Conservation (phyloP, 495 filamentous ascomycete species). For the Margaritispora aquatica region DNA sequence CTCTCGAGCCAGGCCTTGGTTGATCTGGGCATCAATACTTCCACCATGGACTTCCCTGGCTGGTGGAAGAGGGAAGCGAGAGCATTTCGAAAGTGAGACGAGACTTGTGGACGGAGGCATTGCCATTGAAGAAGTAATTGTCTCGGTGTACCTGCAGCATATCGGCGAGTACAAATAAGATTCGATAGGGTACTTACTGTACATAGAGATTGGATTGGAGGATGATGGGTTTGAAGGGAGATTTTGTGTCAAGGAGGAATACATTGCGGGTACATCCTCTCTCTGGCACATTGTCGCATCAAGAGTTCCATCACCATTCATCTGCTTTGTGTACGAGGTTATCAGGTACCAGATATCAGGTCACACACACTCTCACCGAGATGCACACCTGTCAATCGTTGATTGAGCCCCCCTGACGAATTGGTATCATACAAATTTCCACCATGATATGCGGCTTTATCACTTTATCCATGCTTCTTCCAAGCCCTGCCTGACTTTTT, state of each 20-base stretch:
- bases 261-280: not conserved
- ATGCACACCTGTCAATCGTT: too few relatives aligned
- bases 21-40: slow-evolving; percentile 70
- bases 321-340: not conserved
- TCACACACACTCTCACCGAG: not conserved
- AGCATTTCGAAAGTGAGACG: slow-evolving; percentile 31
- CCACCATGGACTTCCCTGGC: slow-evolving; percentile 65
- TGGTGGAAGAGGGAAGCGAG: slow-evolving; percentile 67
- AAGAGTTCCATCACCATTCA: too few relatives aligned
- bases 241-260: not conserved
- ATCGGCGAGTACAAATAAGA: too few relatives aligned
- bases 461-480: not conserved
- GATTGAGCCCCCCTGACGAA: too few relatives aligned
- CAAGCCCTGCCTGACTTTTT: not conserved
- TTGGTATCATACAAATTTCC: not conserved
- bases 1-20: slow-evolving; percentile 70
- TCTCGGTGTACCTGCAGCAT: too few relatives aligned
- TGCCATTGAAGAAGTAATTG: not conserved
- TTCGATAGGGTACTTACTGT: too few relatives aligned
- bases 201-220: too few relatives aligned
- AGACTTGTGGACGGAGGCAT: not conserved
- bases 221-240: too few relatives aligned
- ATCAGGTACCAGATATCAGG: not conserved
- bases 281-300: too few relatives aligned
- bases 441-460: not conserved